Evolutionary conservation across 108 stramenopile species (phyloP).

Genomic region (Nitzschia palea): DNA sequence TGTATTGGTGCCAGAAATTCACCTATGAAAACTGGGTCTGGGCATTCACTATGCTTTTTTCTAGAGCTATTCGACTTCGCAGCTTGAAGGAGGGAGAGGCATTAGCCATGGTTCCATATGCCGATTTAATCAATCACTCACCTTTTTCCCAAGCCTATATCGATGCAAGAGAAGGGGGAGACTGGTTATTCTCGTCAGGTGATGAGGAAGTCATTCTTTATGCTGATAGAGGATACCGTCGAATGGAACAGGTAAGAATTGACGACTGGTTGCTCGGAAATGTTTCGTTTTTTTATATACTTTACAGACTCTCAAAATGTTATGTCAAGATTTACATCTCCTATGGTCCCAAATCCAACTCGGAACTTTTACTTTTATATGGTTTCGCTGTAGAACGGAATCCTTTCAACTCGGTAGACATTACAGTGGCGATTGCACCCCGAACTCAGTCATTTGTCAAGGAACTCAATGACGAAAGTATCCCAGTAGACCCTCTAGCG

Average conservation of each 20-base stretch:
- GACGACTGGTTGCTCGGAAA: constrained; percentile 20
- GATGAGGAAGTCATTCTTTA: constrained; percentile 94
- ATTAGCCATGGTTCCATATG: constrained; percentile 93
- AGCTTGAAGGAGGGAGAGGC: constrained; percentile 79
- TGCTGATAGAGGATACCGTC: constrained; percentile 90
- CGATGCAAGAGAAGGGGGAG: constrained; percentile 77
- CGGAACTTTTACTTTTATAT: constrained; percentile 91
- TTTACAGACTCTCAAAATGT: not conserved
- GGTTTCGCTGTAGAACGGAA: constrained; percentile 96
- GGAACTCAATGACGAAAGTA: constrained; percentile 53
- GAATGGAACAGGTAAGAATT: constrained; percentile 84
- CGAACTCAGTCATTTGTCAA: constrained; percentile 65
- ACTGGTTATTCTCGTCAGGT: constrained; percentile 87
- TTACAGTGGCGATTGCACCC: constrained; percentile 84
- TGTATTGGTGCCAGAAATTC: too few relatives aligned
- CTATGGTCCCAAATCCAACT: constrained; percentile 95
- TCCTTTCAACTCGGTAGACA: constrained; percentile 95
- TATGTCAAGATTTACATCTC: constrained; percentile 75
- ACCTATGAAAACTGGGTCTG: constrained; percentile 90
- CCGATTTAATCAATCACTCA: constrained; percentile 96
- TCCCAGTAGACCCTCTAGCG: constrained; percentile 71
- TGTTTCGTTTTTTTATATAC: not conserved
- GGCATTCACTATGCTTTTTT: constrained; percentile 96
- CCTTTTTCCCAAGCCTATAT: constrained; percentile 88
- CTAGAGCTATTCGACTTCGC: constrained; percentile 80